phyloP scores from a whole-genome alignment of 129 eudicot species.

The Chrysanthemum makinoi region DNA sequence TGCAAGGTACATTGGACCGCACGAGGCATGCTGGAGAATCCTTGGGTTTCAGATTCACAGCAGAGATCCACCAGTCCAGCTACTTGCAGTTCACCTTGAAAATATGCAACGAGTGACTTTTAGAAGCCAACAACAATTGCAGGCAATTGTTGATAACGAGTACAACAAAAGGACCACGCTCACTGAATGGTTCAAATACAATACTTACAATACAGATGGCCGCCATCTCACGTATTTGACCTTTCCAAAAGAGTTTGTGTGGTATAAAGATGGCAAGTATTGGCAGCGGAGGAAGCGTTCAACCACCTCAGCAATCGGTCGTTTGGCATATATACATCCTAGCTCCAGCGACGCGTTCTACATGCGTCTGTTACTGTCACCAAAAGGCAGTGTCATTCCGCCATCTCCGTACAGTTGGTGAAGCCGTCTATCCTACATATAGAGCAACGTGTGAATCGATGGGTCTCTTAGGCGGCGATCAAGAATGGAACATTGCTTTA shows the following conservation, averaged over 20 bases:
- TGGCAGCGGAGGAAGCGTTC: not conserved
- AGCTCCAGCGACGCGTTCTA: not conserved
- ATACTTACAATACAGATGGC: not conserved
- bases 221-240: not conserved
- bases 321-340: slow-evolving; percentile 2
- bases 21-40: not conserved
- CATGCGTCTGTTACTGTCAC: not conserved
- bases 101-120: slow-evolving; percentile 6
- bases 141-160: not conserved
- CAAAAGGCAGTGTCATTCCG: not conserved
- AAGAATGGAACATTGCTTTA: not conserved
- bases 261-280: not conserved
- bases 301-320: not conserved
- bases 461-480: not conserved
- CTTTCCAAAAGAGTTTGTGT: not conserved
- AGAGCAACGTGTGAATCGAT: not conserved
- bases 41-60: not conserved
- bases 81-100: slow-evolving; percentile 17
- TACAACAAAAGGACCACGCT: not conserved
- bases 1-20: not conserved
- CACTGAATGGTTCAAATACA: not conserved
- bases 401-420: not conserved
- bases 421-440: not conserved
- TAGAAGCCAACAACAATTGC: not conserved
- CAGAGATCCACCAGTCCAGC: not conserved